phyloP scores from a whole-genome alignment of 2,329 filamentous ascomycete genomes.

The Phaeosphaeriaceae sp. region DNA sequence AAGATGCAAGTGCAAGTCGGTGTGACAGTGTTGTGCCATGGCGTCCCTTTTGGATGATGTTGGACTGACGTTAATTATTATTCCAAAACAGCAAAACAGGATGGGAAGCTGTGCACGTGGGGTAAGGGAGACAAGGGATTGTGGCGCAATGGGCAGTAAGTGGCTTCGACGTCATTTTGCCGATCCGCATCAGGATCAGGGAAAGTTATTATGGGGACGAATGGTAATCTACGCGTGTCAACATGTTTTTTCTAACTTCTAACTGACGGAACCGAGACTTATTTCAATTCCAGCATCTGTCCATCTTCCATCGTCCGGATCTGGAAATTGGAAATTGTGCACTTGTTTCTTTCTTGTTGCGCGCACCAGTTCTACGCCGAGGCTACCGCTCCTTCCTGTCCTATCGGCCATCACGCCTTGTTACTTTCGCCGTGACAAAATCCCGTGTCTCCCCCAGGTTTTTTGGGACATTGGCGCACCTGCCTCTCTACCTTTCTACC shows the following conservation, averaged over 20 bases:
- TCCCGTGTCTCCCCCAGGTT: slow-evolving; percentile 14
- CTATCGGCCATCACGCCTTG: slow-evolving; percentile 14
- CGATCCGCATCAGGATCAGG: slow-evolving; percentile 31
- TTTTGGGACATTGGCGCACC: too few relatives aligned
- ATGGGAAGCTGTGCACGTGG: slow-evolving; percentile 24
- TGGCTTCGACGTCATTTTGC: slow-evolving; percentile 30
- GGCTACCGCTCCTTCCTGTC: slow-evolving; percentile 4
- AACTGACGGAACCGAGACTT: too few relatives aligned
- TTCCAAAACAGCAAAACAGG: slow-evolving; percentile 21
- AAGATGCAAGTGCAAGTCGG: too few relatives aligned
- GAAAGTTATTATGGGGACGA: slow-evolving; percentile 27
- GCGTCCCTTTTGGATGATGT: too few relatives aligned
- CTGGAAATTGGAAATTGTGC: background rate
- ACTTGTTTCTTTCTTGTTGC: slow-evolving; percentile 2
- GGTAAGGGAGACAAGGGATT: background rate
- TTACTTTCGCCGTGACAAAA: slow-evolving; percentile 11
- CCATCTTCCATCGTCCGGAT: too few relatives aligned
- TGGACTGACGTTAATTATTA: too few relatives aligned
- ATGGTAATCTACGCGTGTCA: slow-evolving; percentile 27
- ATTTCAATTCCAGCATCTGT: slow-evolving; percentile 3
- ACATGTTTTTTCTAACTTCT: too few relatives aligned
- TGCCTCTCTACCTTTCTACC: too few relatives aligned
- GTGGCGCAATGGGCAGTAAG: slow-evolving; percentile 25
- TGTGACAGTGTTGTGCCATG: too few relatives aligned
- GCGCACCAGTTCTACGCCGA: slow-evolving; percentile 1